Evolutionary conservation across 306 rosid species (phyloP).

Genomic region (Cicer pinnatifidum): DNA sequence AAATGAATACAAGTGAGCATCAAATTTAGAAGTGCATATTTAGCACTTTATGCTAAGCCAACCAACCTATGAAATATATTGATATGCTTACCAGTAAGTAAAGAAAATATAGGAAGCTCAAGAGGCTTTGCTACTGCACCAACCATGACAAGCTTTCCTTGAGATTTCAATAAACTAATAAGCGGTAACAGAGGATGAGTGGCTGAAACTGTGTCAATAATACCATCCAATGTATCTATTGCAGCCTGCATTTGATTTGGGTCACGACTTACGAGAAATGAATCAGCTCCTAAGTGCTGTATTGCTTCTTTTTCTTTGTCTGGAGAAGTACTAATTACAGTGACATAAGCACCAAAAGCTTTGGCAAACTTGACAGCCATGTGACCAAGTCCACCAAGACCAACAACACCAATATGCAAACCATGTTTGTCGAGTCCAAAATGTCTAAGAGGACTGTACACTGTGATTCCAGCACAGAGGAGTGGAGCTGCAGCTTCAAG

Average conservation of each 20-base stretch:
- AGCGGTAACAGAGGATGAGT: constrained; percentile 43
- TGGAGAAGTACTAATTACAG: constrained; percentile 61
- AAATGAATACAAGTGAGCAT: not conserved
- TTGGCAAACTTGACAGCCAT: constrained; percentile 64
- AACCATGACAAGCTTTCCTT: constrained; percentile 51
- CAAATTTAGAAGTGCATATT: not conserved
- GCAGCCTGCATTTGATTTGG: constrained; percentile 46
- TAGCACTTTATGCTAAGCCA: too few species aligned
- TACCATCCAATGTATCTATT: constrained; percentile 47
- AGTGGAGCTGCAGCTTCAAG: constrained; percentile 65
- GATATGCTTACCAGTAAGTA: constrained; percentile 32
- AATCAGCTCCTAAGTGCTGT: constrained; percentile 54
- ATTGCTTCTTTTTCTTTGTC: constrained; percentile 57
- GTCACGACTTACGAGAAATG: constrained; percentile 54
- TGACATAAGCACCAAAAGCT: constrained; percentile 59
- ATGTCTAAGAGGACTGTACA: constrained; percentile 57
- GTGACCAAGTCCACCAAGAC: constrained; percentile 66
- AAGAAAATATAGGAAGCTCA: constrained; percentile 44
- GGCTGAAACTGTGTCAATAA: constrained; percentile 50
- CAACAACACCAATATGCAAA: constrained; percentile 58
- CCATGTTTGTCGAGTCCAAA: constrained; percentile 55
- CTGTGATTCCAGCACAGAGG: constrained; percentile 65
- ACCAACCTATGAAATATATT: not conserved
- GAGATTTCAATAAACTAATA: constrained; percentile 43
- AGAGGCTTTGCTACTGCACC: constrained; percentile 47